These are phyloP conservation scores for Penicillium argentinense DNA, from an alignment of 495 filamentous ascomycete species.

Conservation along the genomic window DNA sequence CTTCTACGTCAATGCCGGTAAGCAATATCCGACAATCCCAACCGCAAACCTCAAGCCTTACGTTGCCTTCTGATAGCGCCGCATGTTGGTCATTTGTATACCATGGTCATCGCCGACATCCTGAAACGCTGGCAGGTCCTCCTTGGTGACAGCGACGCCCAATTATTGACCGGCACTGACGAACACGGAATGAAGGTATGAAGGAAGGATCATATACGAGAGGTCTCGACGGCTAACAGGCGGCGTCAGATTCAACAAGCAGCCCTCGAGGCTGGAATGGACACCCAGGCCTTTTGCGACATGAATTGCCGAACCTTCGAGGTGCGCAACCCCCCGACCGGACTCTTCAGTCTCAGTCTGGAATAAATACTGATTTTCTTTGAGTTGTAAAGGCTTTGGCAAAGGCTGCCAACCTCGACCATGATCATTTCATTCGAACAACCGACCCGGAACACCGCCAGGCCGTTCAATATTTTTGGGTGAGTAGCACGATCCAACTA, in stretches of 20 bases:
- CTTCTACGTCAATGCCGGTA: constrained; percentile 98
- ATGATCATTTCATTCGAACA: constrained; percentile 89
- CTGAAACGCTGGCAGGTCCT: constrained; percentile 91
- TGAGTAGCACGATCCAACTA: constrained; percentile 26
- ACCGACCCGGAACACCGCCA: constrained; percentile 79
- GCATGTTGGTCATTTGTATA: constrained; percentile 93
- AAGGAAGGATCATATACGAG: no score
- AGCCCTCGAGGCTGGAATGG: constrained; percentile 61
- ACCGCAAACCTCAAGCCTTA: neutral
- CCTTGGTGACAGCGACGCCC: constrained; percentile 60
- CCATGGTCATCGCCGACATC: constrained; percentile 86
- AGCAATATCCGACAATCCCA: constrained; percentile 6
- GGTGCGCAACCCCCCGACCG: constrained; percentile 26
- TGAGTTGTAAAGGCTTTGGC: constrained; percentile 68
- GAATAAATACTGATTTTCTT: no score
- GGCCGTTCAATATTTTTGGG: constrained; percentile 91
- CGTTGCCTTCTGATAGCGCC: constrained; percentile 57
- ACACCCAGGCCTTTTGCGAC: constrained; percentile 63
- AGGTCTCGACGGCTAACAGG: no score
- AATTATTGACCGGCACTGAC: constrained; percentile 90
- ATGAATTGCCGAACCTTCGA: constrained; percentile 51
- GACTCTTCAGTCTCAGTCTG: no score
- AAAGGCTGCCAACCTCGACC: constrained; percentile 60
- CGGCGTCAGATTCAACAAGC: constrained; percentile 75
- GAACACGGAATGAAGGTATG: constrained; percentile 91